Evolutionary conservation across 1,284 basidiomycete species (phyloP), one percentile per base, ranked within the genome.

Genomic region (Moesziomyces antarcticus): DNA sequence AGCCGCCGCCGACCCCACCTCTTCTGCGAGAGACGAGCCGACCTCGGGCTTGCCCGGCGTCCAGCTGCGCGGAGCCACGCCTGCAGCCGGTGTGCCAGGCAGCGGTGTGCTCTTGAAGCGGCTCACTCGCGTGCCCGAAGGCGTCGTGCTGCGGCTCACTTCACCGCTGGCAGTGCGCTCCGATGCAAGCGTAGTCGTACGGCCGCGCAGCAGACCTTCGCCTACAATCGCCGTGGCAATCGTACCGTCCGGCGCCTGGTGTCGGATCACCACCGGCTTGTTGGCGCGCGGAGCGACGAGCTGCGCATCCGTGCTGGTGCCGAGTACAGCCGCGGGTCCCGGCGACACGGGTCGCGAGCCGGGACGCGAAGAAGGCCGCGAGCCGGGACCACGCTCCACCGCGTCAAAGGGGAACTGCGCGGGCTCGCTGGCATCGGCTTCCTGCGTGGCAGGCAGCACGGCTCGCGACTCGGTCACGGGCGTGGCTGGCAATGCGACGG

Each of bases 231-330:
- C 67, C 8, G 75, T 79, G 50, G 70, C 54, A 20, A 70, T 55
- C 46, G 54, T 65, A 21, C 74, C 74, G 25, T 66, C 70, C 7
- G 72, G 64, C 2, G 56, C 55, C 60, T 77, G 74, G 35, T 70
- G 71, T 27, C 77, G 71, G 52, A 79, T 71, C 47, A 79, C 64
- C 11, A 79, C 46, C 20, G 77, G 75, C 50, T 77, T 79, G 62
- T 65, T 69, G 46, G 64, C 64, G 33, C 70, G 70, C 8, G 70
- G 64, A 18, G 60, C 64, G 16, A 47, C 42, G 16, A 63, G 44
- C 10, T 52, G 11, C n/a, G 59, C 21, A 20, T 68, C 70, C 6
- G 59, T 46, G 16, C 40, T 43, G 35, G 41, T 37, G 24, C 27
- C 24, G 20, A 62, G 25, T 16, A 33, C 25, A 35, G 58, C 52